Percentiles rank a stretch among this genome's conserved stretches.
phyloP scores from a whole-genome alignment of 345 rosid genomes.

The Corchorus capsularis region DNA sequence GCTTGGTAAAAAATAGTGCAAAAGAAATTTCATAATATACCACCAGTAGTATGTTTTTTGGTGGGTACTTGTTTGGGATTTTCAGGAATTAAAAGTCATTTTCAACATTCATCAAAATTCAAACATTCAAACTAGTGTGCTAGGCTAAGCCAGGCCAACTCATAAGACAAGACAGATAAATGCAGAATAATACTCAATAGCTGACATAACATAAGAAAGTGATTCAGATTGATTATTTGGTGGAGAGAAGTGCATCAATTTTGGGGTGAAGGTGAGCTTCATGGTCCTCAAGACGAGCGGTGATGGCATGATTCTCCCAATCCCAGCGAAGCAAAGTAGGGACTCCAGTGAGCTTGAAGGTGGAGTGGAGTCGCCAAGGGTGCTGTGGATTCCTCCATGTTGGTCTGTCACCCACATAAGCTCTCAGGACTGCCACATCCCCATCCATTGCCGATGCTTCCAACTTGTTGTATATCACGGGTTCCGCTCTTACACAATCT shows the following conservation, averaged over 20 bases:
- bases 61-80: too few relatives aligned
- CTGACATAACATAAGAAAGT: background rate
- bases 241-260: constrained; percentile 53
- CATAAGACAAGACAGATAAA: too few relatives aligned
- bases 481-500: constrained; percentile 97
- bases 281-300: constrained; percentile 74
- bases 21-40: too few relatives aligned
- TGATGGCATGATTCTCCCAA: constrained; percentile 54
- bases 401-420: constrained; percentile 82
- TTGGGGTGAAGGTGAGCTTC: constrained; percentile 76
- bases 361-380: constrained; percentile 71
- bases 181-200: too few relatives aligned
- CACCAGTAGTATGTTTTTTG: too few relatives aligned
- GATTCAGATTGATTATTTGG: constrained; percentile 23
- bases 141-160: too few relatives aligned
- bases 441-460: constrained; percentile 49
- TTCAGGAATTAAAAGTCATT: too few relatives aligned
- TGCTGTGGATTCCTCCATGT: constrained; percentile 83
- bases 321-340: constrained; percentile 81
- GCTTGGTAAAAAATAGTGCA: too few relatives aligned
- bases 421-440: constrained; percentile 61
- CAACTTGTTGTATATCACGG: constrained; percentile 71
- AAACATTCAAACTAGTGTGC: too few relatives aligned
- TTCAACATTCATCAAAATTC: too few relatives aligned
- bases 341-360: constrained; percentile 76